Conservation (phyloP, 768 basidiomycete species). For the Xerocomus brunneocitrinus region DNA sequence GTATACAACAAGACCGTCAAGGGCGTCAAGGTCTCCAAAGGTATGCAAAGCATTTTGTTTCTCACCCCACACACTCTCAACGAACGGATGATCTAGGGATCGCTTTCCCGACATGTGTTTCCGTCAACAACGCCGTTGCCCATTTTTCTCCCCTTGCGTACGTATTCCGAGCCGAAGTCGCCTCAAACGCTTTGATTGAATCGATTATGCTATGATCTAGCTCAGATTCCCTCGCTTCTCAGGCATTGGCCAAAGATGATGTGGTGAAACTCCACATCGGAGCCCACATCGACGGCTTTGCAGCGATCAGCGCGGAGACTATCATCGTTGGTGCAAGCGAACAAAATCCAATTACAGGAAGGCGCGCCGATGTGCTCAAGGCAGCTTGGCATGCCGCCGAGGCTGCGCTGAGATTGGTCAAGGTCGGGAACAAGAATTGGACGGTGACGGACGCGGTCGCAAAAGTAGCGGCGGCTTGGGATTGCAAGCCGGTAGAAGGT, state of each 20-base stretch:
- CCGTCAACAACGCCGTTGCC: constrained; percentile 92
- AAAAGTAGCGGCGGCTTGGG: constrained; percentile 66
- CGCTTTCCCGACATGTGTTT: constrained; percentile 91
- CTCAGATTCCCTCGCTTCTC: constrained; percentile 67
- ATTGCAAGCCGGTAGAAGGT: constrained; percentile 95
- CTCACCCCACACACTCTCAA: constrained; percentile 5
- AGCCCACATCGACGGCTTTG: constrained; percentile 97
- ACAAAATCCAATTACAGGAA: constrained; percentile 72
- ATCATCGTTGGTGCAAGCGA: constrained; percentile 79
- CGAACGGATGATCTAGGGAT: constrained; percentile 49
- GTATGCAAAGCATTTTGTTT: constrained; percentile 39
- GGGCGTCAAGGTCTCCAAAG: constrained; percentile 84
- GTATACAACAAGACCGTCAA: constrained; percentile 91
- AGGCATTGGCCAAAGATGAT: constrained; percentile 75
- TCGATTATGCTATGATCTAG: constrained; percentile 36
- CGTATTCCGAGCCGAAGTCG: constrained; percentile 31
- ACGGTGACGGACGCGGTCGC: constrained; percentile 82
- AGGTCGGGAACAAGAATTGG: constrained; percentile 95
- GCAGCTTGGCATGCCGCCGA: constrained; percentile 94
- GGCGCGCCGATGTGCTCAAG: constrained; percentile 86
- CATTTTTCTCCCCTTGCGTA: constrained; percentile 96
- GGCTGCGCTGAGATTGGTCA: constrained; percentile 84
- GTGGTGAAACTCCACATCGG: constrained; percentile 96
- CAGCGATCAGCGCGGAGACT: constrained; percentile 90
- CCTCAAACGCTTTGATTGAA: constrained; percentile 16